Conservation (phyloP, 768 basidiomycete species). For the Amanita fuliginea region DNA sequence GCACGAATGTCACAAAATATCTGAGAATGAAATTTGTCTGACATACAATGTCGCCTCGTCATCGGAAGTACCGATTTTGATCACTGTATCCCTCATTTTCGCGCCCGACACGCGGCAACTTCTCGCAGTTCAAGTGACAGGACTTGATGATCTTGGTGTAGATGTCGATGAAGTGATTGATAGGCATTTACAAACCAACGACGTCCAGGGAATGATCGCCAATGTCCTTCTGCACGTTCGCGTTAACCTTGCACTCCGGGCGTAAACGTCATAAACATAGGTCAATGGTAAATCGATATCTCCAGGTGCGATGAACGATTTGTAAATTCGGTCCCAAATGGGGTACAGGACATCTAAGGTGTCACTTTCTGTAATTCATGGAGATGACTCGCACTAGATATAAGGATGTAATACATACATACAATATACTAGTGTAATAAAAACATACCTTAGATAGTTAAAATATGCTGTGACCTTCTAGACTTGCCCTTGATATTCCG, state of each 20-base stretch:
- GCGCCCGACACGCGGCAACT: constrained; percentile 58
- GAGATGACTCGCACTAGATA: no score
- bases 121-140: constrained; percentile 45
- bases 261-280: neutral
- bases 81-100: constrained; percentile 54
- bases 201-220: constrained; percentile 54
- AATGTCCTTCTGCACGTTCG: constrained; percentile 43
- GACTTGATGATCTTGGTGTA: constrained; percentile 37
- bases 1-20: constrained; percentile 42
- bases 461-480: no score
- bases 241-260: constrained; percentile 3
- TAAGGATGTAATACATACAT: no score
- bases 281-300: no score
- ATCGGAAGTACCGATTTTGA: constrained; percentile 18
- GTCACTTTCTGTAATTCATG: no score
- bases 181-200: constrained; percentile 49
- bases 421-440: no score
- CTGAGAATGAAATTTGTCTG: constrained; percentile 71
- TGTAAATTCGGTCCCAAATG: no score
- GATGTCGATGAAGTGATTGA: constrained; percentile 52
- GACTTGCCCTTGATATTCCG: no score
- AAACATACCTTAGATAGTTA: no score
- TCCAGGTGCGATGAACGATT: neutral
- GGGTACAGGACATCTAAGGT: no score
- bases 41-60: constrained; percentile 40